Conservation (phyloP, 768 basidiomycete genomes). For the Boletales sp. region DNA sequence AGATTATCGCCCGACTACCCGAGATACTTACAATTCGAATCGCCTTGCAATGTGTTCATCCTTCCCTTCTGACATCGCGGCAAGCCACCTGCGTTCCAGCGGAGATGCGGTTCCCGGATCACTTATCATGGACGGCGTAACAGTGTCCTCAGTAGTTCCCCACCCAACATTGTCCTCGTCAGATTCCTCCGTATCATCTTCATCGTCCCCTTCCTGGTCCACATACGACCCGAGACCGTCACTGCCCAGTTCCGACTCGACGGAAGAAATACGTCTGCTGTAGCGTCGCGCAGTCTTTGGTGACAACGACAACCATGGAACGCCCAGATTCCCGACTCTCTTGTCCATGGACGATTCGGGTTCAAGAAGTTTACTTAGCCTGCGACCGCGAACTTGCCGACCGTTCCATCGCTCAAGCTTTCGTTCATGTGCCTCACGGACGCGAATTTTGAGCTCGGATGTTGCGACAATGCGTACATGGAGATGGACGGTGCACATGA, state of each 20-base stretch:
- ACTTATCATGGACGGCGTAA: slow-evolving; percentile 64
- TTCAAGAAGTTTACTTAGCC: slow-evolving; percentile 17
- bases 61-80: slow-evolving; percentile 87
- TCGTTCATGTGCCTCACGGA: slow-evolving; percentile 44
- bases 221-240: slow-evolving; percentile 31
- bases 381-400: slow-evolving; percentile 19
- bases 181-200: slow-evolving; percentile 38
- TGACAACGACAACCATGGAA: slow-evolving; percentile 52
- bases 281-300: slow-evolving; percentile 50
- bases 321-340: slow-evolving; percentile 14
- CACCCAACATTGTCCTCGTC: slow-evolving; percentile 46
- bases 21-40: slow-evolving; percentile 67
- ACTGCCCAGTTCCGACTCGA: slow-evolving; percentile 43
- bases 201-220: slow-evolving; percentile 31
- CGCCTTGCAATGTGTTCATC: slow-evolving; percentile 62
- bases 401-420: slow-evolving; percentile 28
- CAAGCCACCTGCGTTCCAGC: slow-evolving; percentile 76
- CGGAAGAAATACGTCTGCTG: slow-evolving; percentile 42
- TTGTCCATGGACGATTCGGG: slow-evolving; percentile 17
- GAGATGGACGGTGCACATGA: slow-evolving; percentile 82
- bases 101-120: slow-evolving; percentile 82
- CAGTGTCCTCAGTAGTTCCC: slow-evolving; percentile 47
- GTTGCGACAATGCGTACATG: slow-evolving; percentile 83
- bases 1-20: neutral
- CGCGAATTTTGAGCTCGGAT: slow-evolving; percentile 66